phyloP scores from a whole-genome alignment of 2,329 filamentous ascomycete genomes.

The Colletotrichum musicola region DNA sequence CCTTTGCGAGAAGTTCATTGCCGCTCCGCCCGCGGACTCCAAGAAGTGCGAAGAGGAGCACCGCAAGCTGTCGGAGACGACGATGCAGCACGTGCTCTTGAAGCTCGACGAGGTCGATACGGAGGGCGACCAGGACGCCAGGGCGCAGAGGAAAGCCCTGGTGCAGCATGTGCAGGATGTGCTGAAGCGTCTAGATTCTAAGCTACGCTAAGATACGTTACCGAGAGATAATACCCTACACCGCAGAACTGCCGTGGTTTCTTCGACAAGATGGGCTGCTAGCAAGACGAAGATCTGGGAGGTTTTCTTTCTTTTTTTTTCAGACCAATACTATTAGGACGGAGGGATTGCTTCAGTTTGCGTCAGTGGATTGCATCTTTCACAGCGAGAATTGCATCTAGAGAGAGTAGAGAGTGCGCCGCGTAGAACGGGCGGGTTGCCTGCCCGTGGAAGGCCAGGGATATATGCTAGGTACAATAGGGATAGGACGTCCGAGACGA shows the following conservation, averaged over 20 bases:
- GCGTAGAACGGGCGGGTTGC: conserved; percentile 7
- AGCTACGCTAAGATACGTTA: conserved; percentile 5
- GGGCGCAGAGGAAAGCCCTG: conserved; percentile 76
- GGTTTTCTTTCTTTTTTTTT: too few relatives aligned
- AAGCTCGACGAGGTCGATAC: conserved; percentile 84
- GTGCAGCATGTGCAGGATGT: conserved; percentile 79
- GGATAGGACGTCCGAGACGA: not conserved
- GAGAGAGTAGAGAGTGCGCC: conserved; percentile 8
- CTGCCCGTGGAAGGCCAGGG: not conserved
- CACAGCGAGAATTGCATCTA: conserved; percentile 39
- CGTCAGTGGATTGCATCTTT: conserved; percentile 19
- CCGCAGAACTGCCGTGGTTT: conserved; percentile 6
- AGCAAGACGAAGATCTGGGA: too few relatives aligned
- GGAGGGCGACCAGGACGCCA: conserved; percentile 74
- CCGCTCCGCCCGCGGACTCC: conserved; percentile 71
- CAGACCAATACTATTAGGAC: not conserved
- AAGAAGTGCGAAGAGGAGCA: conserved; percentile 81
- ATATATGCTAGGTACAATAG: conserved; percentile 22
- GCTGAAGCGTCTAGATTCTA: conserved; percentile 73
- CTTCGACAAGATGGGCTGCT: conserved; percentile 14
- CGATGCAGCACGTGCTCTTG: conserved; percentile 80
- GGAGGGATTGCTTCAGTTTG: conserved; percentile 14
- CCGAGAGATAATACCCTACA: conserved; percentile 15
- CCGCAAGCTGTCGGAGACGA: conserved; percentile 79
- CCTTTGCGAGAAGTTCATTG: conserved; percentile 71